These are phyloP conservation scores for Perkinsela sp. DNA, from an alignment of 208 protist genomes.

Conservation along the genomic window DNA sequence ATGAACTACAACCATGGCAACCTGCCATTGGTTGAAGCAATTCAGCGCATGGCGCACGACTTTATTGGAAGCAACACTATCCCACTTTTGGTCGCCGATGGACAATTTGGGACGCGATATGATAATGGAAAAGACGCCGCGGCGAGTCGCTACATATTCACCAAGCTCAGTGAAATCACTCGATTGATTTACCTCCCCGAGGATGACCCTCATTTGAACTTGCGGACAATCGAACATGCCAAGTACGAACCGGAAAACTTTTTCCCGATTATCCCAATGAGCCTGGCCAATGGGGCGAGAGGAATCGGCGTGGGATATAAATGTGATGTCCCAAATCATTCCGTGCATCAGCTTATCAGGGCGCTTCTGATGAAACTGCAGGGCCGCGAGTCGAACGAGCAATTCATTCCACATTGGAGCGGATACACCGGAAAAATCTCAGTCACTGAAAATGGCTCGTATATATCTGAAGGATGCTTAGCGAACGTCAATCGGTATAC, in stretches of 20 bases:
- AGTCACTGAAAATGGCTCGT: conserved; percentile 42
- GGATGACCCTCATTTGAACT: conserved; percentile 90
- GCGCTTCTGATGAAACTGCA: conserved; percentile 49
- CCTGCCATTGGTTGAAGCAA: conserved; percentile 74
- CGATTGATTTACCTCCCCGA: conserved; percentile 76
- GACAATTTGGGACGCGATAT: conserved; percentile 93
- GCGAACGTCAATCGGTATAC: conserved; percentile 35
- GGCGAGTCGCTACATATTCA: conserved; percentile 95
- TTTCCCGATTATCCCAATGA: conserved; percentile 93
- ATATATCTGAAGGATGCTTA: conserved; percentile 21
- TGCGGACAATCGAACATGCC: conserved; percentile 90
- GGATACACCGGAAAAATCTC: conserved; percentile 72
- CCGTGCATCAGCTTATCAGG: conserved; percentile 78
- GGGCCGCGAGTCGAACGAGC: conserved; percentile 28
- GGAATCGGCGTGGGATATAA: conserved; percentile 98
- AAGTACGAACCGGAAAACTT: conserved; percentile 95
- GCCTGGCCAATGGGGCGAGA: conserved; percentile 89
- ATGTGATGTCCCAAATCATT: conserved; percentile 88
- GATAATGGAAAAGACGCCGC: conserved; percentile 94
- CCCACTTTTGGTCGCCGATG: conserved; percentile 82
- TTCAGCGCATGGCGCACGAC: conserved; percentile 94
- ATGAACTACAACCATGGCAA: conserved; percentile 99
- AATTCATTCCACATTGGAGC: conserved; percentile 81
- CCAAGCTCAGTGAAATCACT: conserved; percentile 69
- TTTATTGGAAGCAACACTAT: conserved; percentile 97